phyloP scores from a whole-genome alignment of 768 basidiomycete species.

The Baorangia bicolor region DNA sequence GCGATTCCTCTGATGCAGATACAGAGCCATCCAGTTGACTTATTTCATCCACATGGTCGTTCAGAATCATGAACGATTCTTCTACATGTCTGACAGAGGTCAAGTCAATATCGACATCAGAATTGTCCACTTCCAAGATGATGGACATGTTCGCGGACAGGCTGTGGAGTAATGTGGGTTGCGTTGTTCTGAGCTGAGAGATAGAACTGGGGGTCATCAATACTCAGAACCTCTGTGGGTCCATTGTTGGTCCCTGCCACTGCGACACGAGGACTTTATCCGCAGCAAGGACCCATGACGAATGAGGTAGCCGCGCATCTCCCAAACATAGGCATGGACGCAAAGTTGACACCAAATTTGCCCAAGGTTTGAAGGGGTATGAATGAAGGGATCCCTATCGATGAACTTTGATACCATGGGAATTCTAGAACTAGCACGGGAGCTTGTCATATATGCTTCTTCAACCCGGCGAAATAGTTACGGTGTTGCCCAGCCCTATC shows the following conservation, averaged over 20 bases:
- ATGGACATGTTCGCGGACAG: conserved; percentile 11
- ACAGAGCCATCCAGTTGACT: background rate
- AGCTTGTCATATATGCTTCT: background rate
- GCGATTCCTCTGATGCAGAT: conserved; percentile 5
- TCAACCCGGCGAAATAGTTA: background rate
- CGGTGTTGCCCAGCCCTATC: background rate
- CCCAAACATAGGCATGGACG: conserved; percentile 22
- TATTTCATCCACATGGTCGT: conserved; percentile 1
- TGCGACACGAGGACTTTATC: conserved; percentile 1
- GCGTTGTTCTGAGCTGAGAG: background rate
- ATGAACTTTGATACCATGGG: conserved; percentile 22
- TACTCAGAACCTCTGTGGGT: conserved; percentile 16
- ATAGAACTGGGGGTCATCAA: background rate
- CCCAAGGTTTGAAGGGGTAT: background rate
- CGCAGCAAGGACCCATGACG: background rate
- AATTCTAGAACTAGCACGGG: background rate
- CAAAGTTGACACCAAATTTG: conserved; percentile 18
- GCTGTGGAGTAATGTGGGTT: background rate
- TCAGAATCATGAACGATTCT: conserved; percentile 10
- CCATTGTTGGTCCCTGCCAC: conserved; percentile 10
- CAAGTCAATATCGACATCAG: conserved; percentile 7
- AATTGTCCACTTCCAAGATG: conserved; percentile 12
- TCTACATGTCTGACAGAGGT: conserved; percentile 3
- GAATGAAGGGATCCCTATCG: background rate
- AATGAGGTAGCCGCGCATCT: conserved; percentile 3